Conservation (phyloP, 2,329 filamentous ascomycete genomes). For the Dothiorella sarmentorum region DNA sequence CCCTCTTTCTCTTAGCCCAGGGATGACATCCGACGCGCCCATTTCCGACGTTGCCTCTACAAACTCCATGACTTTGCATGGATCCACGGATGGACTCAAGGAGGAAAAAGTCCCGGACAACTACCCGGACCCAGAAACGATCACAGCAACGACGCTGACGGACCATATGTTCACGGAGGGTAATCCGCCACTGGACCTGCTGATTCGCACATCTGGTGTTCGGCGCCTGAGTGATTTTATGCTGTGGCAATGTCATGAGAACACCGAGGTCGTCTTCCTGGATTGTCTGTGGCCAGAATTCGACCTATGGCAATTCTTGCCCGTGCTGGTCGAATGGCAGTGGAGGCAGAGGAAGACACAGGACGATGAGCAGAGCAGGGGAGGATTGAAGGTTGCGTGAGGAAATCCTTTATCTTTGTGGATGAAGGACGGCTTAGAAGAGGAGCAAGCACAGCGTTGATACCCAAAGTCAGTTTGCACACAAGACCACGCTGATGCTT, state of each 20-base stretch:
- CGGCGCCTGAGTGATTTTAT: slow-evolving; percentile 94
- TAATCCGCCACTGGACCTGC: slow-evolving; percentile 82
- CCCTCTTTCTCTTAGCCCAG: neutral
- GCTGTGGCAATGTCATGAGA: slow-evolving; percentile 95
- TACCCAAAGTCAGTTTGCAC: slow-evolving; percentile 17
- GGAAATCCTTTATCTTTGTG: neutral
- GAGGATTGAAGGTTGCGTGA: slow-evolving; percentile 21
- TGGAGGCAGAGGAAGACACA: slow-evolving; percentile 52
- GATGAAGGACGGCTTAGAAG: neutral
- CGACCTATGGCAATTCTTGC: slow-evolving; percentile 87
- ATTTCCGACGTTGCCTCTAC: slow-evolving; percentile 28
- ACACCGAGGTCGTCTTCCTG: slow-evolving; percentile 89
- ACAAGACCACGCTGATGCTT: neutral
- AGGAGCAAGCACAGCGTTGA: slow-evolving; percentile 8
- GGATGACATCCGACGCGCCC: slow-evolving; percentile 5
- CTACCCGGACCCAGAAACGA: slow-evolving; percentile 80
- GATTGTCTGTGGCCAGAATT: slow-evolving; percentile 95
- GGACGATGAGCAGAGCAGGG: slow-evolving; percentile 34
- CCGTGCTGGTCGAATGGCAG: slow-evolving; percentile 88
- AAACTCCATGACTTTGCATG: slow-evolving; percentile 11
- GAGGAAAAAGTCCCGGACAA: slow-evolving; percentile 14
- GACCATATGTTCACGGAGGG: slow-evolving; percentile 84
- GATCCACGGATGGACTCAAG: slow-evolving; percentile 10
- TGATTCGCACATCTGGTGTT: slow-evolving; percentile 90
- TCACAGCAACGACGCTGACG: slow-evolving; percentile 77